Evolutionary conservation across 2,329 filamentous ascomycete species (phyloP).

Genomic region (Colletotrichum truncatum): DNA sequence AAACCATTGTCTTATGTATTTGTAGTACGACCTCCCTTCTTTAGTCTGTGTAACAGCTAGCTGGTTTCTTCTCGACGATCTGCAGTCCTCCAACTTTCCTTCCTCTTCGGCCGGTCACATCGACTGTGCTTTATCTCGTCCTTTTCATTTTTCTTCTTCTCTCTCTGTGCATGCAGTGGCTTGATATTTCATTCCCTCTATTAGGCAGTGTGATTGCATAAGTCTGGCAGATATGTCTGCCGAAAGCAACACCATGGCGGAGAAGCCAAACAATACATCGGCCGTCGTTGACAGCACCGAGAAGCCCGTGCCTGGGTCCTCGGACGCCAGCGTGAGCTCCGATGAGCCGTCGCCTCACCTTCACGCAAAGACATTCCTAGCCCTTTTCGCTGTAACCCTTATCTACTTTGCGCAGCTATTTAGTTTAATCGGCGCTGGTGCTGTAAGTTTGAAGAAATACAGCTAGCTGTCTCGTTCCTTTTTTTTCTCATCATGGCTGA

Average conservation of each 20-base stretch:
- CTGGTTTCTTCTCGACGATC: not conserved
- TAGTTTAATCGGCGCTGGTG: slow-evolving; percentile 44
- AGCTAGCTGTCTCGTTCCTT: not conserved
- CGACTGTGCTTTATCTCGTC: not conserved
- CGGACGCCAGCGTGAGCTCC: not conserved
- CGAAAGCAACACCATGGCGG: not conserved
- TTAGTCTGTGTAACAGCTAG: not conserved
- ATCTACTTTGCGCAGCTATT: slow-evolving; percentile 47
- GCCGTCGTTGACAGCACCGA: not conserved
- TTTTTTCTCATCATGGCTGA: not conserved
- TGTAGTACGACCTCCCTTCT: not conserved
- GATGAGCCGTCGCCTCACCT: slow-evolving; percentile 35
- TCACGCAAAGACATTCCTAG: slow-evolving; percentile 43
- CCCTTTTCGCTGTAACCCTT: slow-evolving; percentile 42
- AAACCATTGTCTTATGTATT: not conserved
- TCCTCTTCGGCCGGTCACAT: not conserved
- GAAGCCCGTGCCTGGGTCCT: not conserved
- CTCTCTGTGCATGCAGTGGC: not conserved
- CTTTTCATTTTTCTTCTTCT: not conserved
- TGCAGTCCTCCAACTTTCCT: not conserved
- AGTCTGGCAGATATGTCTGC: not conserved
- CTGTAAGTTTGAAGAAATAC: slow-evolving; percentile 39
- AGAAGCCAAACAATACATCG: not conserved
- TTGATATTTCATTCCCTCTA: not conserved
- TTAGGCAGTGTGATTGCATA: too few species aligned